Evolutionary conservation across 1,284 basidiomycete genomes (phyloP), one percentile per base, ranked within the genome.

Genomic region (Malassezia pachydermatis): DNA sequence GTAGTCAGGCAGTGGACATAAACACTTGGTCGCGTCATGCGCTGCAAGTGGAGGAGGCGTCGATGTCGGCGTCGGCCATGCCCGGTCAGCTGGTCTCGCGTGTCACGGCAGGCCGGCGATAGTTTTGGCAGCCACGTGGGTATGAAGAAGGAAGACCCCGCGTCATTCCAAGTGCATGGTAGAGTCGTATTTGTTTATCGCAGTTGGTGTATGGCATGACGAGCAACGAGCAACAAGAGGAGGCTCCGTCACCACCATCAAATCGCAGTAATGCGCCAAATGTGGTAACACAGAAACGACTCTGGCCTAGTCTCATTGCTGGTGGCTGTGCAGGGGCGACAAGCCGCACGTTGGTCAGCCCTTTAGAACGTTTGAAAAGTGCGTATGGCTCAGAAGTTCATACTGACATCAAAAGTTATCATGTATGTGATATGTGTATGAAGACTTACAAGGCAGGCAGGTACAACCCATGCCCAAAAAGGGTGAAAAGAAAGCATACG

Each of bases 291-390:
- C 9, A 16, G 11, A 38, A 38, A 16, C 22, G 25, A 20, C 20
- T 47, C 14, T 52, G 50, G 50, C 29, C 50, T 9, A 52, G 38
- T 10, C 81, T 78, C 65, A 73, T 80, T 74, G 86, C 86, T 23
- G 86, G 86, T 42, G 86, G 86, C 14, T 63, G 65, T 6, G 72
- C 71, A 2, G 72, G 72, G 19, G 70, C 70, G 0, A 80, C 86
- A 8, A 88, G 85, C 55, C 77, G 89, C 50, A 94, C 90, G 3
- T 85, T 94, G 24, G 89, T 95, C 41, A 84, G 82, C 57, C 89
- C 90, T 13, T 74, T 95, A 14, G 90, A 95, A 67, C 76, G 89
- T 47, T 76, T 95, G 42, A 95, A 95, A 75, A 95, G 54, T 56
- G 42, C 37, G 54, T 53, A 29, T 14, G 1, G 23, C 20, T 6